Conservation (phyloP, 257 asterid species). For the Orobanche coerulescens region DNA sequence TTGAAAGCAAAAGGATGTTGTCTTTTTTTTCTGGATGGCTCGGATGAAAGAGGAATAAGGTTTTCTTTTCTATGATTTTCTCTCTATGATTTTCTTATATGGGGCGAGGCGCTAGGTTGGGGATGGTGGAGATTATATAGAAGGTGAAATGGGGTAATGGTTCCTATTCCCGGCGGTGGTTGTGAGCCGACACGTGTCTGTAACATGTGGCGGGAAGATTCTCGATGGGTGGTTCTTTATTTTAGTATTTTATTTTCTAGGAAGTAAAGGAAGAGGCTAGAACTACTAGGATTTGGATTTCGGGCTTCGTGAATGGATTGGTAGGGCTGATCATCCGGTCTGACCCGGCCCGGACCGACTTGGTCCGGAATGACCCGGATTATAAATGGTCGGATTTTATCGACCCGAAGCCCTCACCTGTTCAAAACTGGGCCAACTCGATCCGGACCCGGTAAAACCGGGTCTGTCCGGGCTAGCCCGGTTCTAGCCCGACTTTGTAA, state of each 20-base stretch:
- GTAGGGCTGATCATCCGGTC: no score
- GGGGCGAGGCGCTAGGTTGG: background rate
- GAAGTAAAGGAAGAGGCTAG: background rate
- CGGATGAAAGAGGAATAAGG: background rate
- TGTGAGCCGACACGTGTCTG: slow-evolving; percentile 14
- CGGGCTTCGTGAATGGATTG: no score
- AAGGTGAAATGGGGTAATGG: background rate
- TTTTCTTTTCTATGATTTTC: background rate
- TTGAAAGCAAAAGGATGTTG: background rate
- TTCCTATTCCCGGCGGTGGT: background rate
- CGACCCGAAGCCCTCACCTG: no score
- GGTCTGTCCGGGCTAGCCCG: no score
- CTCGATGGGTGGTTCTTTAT: slow-evolving; percentile 11
- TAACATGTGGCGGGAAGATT: slow-evolving; percentile 10
- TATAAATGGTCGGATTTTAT: no score
- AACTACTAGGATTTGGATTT: background rate
- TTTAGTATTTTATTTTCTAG: background rate
- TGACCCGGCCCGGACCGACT: no score
- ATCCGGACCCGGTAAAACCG: no score
- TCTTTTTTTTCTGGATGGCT: background rate
- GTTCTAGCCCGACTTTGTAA: no score
- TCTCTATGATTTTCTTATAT: no score
- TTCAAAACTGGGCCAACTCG: no score
- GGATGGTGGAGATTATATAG: slow-evolving; percentile 10
- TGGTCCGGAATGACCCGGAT: no score